Percentiles rank a stretch among this genome's conserved stretches.
Conservation (phyloP, 805 yeast species). For the Zygoascus ofunaensis region DNA sequence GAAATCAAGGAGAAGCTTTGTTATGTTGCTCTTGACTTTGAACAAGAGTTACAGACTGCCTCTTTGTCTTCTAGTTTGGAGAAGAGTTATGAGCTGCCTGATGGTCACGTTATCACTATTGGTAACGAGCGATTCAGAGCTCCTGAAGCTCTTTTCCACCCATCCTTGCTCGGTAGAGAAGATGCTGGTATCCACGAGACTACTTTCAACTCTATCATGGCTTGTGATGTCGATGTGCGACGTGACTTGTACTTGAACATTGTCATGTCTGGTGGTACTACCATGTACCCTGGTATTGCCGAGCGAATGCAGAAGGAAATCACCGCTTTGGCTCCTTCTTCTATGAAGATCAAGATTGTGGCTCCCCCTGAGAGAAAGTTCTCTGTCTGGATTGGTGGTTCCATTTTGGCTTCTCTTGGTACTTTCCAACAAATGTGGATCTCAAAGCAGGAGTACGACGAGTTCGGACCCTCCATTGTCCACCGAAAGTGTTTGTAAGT, state of each 20-base stretch:
- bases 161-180: constrained; percentile 82
- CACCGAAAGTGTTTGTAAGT: constrained; percentile 87
- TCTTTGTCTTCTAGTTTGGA: constrained; percentile 97
- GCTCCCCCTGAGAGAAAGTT: constrained; percentile 99
- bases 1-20: constrained; percentile 98
- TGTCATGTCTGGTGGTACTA: constrained; percentile 99
- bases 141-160: constrained; percentile 99
- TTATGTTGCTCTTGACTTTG: constrained; percentile 98
- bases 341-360: constrained; percentile 98
- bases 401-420: constrained; percentile 94
- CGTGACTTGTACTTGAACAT: constrained; percentile 98
- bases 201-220: constrained; percentile 87
- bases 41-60: constrained; percentile 99
- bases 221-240: constrained; percentile 98
- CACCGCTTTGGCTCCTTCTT: constrained; percentile 98
- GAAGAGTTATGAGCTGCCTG: constrained; percentile 98
- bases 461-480: constrained; percentile 99
- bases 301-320: constrained; percentile 99
- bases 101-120: constrained; percentile 98
- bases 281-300: constrained; percentile 99
- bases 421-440: constrained; percentile 99
- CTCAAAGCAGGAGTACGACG: constrained; percentile 99
- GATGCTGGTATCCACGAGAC: constrained; percentile 99
- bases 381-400: constrained; percentile 99
- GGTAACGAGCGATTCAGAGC: constrained; percentile 99